These are phyloP conservation scores for Nemania sp. DNA, from an alignment of 2,329 filamentous ascomycete genomes.

Conservation along the genomic window DNA sequence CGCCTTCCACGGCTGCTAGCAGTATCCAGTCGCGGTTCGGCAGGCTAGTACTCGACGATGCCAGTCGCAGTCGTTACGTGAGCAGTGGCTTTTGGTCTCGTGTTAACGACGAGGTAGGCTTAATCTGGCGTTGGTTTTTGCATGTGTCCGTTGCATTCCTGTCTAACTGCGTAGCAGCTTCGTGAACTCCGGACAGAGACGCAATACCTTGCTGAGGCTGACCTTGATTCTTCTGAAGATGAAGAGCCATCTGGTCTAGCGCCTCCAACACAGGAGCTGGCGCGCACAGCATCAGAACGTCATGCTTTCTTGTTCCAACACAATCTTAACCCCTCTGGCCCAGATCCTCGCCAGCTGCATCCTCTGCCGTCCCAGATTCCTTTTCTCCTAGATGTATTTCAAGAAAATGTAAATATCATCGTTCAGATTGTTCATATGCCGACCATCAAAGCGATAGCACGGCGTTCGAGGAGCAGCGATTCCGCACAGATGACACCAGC, in stretches of 20 bases:
- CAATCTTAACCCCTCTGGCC: constrained; percentile 39
- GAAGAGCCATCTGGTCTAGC: constrained; percentile 38
- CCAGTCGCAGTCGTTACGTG: constrained; percentile 50
- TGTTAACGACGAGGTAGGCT: constrained; percentile 56
- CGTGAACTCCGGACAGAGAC: constrained; percentile 49
- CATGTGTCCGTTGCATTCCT: constrained; percentile 8
- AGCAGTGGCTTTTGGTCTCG: constrained; percentile 59
- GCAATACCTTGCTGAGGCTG: constrained; percentile 37
- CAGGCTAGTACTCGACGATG: constrained; percentile 50
- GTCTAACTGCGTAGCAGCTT: constrained; percentile 41
- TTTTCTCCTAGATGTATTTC: constrained; percentile 54
- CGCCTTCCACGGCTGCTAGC: constrained; percentile 8
- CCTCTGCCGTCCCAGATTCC: constrained; percentile 59
- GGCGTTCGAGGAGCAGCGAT: constrained; percentile 41
- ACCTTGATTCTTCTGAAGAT: constrained; percentile 46
- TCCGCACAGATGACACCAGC: constrained; percentile 42
- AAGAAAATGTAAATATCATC: constrained; percentile 54
- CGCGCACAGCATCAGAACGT: constrained; percentile 49
- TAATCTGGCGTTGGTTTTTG: neutral
- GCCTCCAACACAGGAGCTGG: constrained; percentile 44
- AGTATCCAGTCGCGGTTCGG: constrained; percentile 49
- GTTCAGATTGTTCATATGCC: constrained; percentile 51
- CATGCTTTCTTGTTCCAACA: constrained; percentile 57
- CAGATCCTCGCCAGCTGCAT: constrained; percentile 46
- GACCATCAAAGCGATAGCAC: constrained; percentile 44